These are phyloP conservation scores for Artomyces pyxidatus DNA, from an alignment of 768 basidiomycete species.

Conservation along the genomic window DNA sequence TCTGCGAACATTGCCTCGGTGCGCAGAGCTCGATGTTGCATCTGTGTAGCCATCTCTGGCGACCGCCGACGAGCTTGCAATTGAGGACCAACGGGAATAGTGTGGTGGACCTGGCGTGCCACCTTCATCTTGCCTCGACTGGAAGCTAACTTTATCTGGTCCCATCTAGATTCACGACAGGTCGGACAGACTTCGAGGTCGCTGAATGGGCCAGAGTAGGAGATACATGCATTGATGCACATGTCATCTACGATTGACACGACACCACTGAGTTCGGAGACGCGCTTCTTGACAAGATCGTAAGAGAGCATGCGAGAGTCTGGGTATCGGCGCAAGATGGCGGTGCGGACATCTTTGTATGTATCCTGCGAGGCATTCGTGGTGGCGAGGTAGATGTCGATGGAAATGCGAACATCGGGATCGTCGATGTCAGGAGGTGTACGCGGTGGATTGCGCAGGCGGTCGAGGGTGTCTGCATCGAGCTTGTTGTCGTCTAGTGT, in stretches of 20 bases:
- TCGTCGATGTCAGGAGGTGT: no score
- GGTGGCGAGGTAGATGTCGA: no score
- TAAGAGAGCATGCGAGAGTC: no score
- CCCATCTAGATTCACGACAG: conserved; percentile 10
- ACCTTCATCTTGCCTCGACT: conserved; percentile 2
- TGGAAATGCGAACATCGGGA: no score
- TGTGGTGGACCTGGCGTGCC: conserved; percentile 9
- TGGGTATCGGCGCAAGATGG: no score
- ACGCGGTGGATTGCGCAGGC: no score
- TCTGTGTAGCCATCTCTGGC: conserved; percentile 2
- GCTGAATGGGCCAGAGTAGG: conserved; percentile 15
- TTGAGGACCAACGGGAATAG: conserved; percentile 16
- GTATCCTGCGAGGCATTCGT: no score
- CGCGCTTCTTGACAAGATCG: no score
- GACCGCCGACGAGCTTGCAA: conserved; percentile 9
- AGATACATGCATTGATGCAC: conserved; percentile 14
- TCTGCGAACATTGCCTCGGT: background rate
- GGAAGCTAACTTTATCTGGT: background rate
- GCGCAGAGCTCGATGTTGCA: conserved; percentile 5
- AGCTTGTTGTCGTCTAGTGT: no score
- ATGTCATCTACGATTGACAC: conserved; percentile 1
- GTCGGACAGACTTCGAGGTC: conserved; percentile 8
- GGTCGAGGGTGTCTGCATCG: no score
- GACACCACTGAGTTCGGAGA: conserved; percentile 8
- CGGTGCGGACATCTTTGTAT: no score